Percentiles rank a stretch among this genome's conserved stretches.
These are phyloP conservation scores for Fraxinus excelsior DNA, from an alignment of 257 asterid species.

Conservation along the genomic window DNA sequence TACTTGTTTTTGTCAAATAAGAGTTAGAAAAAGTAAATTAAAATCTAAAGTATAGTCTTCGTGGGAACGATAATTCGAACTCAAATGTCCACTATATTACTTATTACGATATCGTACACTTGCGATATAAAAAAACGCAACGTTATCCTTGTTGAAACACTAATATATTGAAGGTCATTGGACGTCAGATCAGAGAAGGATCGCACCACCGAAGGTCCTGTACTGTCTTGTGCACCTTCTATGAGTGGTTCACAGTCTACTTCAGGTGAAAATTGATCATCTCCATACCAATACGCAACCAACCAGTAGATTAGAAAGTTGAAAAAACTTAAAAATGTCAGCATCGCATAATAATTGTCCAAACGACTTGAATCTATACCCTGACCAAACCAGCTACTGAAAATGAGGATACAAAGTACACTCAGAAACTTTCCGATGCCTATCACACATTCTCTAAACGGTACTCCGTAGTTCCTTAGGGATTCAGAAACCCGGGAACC, in stretches of 20 bases:
- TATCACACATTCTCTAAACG: background rate
- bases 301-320: background rate
- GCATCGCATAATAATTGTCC: conserved; percentile 11
- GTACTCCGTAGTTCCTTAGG: background rate
- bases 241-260: background rate
- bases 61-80: too few relatives aligned
- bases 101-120: too few relatives aligned
- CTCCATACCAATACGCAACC: background rate
- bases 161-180: too few relatives aligned
- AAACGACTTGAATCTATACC: conserved; percentile 4
- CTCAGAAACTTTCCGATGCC: conserved; percentile 11
- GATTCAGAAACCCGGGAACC: background rate
- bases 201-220: background rate
- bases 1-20: too few relatives aligned
- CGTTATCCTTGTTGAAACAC: too few relatives aligned
- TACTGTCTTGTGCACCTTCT: background rate
- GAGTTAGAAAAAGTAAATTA: too few relatives aligned
- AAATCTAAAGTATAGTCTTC: too few relatives aligned
- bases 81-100: too few relatives aligned
- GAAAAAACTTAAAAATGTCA: background rate
- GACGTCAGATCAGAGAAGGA: too few relatives aligned
- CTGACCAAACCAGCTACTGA: background rate
- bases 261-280: background rate
- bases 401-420: background rate
- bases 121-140: too few relatives aligned